Evolutionary conservation across 371 early-diverging fungal genomes (phyloP).

Genomic region (Zychaea mexicana): DNA sequence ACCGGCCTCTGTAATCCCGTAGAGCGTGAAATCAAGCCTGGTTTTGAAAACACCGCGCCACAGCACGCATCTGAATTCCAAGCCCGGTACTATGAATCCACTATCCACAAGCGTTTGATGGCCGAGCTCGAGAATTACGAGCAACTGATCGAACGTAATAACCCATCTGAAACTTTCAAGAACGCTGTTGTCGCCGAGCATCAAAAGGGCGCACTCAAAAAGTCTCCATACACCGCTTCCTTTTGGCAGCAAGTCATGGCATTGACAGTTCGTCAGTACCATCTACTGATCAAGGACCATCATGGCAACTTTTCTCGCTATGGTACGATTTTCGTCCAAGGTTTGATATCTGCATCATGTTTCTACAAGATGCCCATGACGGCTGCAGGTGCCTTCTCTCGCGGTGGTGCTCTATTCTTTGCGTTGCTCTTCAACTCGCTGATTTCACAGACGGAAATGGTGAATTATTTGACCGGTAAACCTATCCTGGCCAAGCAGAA

Average conservation of each 20-base stretch:
- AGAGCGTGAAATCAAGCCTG: conserved; percentile 57
- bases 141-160: conserved; percentile 10
- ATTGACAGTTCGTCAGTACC: conserved; percentile 52
- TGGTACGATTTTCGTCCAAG: conserved; percentile 59
- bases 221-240: conserved; percentile 51
- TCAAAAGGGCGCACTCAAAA: conserved; percentile 36
- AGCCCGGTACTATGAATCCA: conserved; percentile 31
- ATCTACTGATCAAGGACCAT: conserved; percentile 47
- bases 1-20: conserved; percentile 66
- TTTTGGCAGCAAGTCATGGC: conserved; percentile 52
- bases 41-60: conserved; percentile 49
- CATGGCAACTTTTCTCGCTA: conserved; percentile 52
- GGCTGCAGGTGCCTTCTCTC: conserved; percentile 64
- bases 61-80: conserved; percentile 51
- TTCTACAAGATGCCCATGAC: conserved; percentile 57
- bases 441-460: conserved; percentile 52
- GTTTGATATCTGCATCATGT: conserved; percentile 67
- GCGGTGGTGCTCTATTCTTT: conserved; percentile 68
- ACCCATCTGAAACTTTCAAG: conserved; percentile 37
- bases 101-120: conserved; percentile 23
- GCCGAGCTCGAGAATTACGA: conserved; percentile 30
- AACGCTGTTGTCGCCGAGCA: conserved; percentile 44
- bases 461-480: conserved; percentile 55
- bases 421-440: conserved; percentile 58
- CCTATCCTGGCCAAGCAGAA: conserved; percentile 71